phyloP scores from a whole-genome alignment of 768 basidiomycete genomes.

The Leccinum obscurum region DNA sequence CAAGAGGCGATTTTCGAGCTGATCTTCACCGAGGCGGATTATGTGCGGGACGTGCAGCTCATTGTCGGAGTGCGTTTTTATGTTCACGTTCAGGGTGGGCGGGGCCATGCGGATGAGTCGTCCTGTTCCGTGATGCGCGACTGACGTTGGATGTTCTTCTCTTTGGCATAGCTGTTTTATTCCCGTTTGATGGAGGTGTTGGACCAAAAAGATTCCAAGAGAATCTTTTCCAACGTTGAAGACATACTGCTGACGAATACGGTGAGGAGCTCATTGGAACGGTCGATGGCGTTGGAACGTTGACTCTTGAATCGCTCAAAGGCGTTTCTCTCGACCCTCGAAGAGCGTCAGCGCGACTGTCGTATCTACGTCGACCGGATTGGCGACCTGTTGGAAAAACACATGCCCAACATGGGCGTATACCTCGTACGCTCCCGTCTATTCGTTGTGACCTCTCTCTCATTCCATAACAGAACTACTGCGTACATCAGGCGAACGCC shows the following conservation, averaged over 20 bases:
- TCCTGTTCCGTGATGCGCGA: neutral
- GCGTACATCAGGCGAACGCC: constrained; percentile 76
- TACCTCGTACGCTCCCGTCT: constrained; percentile 60
- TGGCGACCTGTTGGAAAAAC: constrained; percentile 76
- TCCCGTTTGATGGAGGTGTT: constrained; percentile 71
- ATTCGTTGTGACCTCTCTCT: neutral
- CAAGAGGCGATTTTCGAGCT: constrained; percentile 98
- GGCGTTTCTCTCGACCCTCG: constrained; percentile 85
- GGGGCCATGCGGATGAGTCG: neutral
- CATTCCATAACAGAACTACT: neutral
- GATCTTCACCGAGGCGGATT: constrained; percentile 86
- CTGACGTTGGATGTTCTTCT: neutral
- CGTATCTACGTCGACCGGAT: constrained; percentile 89
- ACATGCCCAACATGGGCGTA: constrained; percentile 75
- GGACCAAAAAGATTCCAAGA: constrained; percentile 72
- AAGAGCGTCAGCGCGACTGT: constrained; percentile 89
- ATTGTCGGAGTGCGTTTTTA: constrained; percentile 73
- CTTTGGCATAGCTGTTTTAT: constrained; percentile 70
- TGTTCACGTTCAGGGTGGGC: neutral
- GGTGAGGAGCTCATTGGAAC: constrained; percentile 40
- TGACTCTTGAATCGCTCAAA: constrained; percentile 24
- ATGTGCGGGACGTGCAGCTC: constrained; percentile 89
- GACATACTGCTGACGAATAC: constrained; percentile 90
- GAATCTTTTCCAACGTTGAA: constrained; percentile 92
- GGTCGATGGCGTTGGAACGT: neutral